Evolutionary conservation across 2,329 filamentous ascomycete species (phyloP).

Genomic region (Ophiostoma fasciatum): DNA sequence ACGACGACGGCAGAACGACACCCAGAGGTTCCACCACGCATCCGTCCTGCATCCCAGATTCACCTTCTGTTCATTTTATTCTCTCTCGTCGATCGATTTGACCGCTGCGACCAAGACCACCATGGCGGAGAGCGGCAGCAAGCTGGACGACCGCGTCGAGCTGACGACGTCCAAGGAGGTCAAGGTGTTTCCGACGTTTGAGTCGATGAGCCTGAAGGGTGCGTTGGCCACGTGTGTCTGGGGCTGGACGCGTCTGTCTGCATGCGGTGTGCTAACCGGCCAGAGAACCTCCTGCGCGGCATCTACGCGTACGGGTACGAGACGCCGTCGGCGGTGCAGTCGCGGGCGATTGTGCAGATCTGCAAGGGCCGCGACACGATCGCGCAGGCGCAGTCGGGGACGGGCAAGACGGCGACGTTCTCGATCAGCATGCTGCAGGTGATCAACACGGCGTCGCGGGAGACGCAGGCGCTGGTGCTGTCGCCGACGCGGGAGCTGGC

Average conservation of each 20-base stretch:
- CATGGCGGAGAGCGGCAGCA: constrained; percentile 70
- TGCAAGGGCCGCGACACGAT: constrained; percentile 99
- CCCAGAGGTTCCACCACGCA: too few relatives aligned
- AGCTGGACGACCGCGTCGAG: constrained; percentile 92
- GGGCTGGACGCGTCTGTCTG: neutral
- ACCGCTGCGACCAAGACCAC: constrained; percentile 20
- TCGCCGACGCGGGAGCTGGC: constrained; percentile 94
- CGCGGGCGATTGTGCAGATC: constrained; percentile 93
- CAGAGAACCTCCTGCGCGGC: constrained; percentile 85
- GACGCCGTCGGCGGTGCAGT: constrained; percentile 93
- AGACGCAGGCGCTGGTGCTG: constrained; percentile 88
- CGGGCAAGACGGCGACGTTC: constrained; percentile 93
- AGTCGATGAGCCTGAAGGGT: constrained; percentile 91
- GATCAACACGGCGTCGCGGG: constrained; percentile 82
- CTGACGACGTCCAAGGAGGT: constrained; percentile 98
- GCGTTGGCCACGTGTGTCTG: constrained; percentile 10
- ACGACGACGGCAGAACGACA: too few relatives aligned
- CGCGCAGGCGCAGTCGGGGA: constrained; percentile 92
- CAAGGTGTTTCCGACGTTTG: constrained; percentile 82
- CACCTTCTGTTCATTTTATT: too few relatives aligned
- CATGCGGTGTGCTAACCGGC: neutral
- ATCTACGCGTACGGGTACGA: constrained; percentile 99
- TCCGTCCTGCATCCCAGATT: too few relatives aligned
- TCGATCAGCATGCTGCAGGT: constrained; percentile 93
- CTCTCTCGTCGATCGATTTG: too few relatives aligned